A percentile compares a stretch with the other conserved stretches of the same genome.
phyloP scores from a whole-genome alignment of 169 alveolate species.

The Plasmodium knowlesi region DNA sequence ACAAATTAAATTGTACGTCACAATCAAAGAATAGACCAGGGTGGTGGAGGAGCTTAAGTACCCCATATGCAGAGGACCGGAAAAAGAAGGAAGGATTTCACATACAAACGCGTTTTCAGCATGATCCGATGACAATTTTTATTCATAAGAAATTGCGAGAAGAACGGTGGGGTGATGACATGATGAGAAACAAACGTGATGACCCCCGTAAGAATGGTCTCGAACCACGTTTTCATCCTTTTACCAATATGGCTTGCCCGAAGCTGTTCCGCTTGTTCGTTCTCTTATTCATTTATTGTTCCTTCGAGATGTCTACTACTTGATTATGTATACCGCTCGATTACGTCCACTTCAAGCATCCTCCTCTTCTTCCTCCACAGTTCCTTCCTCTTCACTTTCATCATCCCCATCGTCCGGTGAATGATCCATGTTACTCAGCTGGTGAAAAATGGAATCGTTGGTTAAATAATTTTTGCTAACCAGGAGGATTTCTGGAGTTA shows the following conservation, averaged over 20 bases:
- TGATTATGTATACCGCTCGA: neutral
- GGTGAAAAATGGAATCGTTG: slow-evolving; percentile 42
- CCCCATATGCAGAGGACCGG: neutral
- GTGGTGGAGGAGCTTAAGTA: neutral
- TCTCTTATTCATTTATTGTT: neutral
- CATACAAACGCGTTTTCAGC: neutral
- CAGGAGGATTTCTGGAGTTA: slow-evolving; percentile 46
- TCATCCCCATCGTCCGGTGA: slow-evolving; percentile 5
- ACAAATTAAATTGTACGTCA: neutral
- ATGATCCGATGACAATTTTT: neutral
- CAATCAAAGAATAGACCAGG: neutral
- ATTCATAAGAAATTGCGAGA: neutral
- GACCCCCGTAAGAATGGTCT: neutral
- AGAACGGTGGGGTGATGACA: neutral
- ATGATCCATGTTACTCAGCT: slow-evolving; percentile 66
- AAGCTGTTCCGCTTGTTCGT: neutral
- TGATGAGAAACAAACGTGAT: neutral
- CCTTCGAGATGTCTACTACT: neutral
- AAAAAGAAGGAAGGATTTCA: too few relatives aligned
- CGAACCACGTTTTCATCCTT: neutral
- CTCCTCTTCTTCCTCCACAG: neutral
- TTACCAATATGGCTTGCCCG: neutral
- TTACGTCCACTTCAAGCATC: neutral
- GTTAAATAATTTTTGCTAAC: slow-evolving; percentile 16
- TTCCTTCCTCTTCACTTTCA: neutral